A percentile compares a stretch with the other conserved stretches of the same genome.
These are phyloP conservation scores for Urostyla sp. DNA, from an alignment of 73 alveolate species.

Conservation along the genomic window DNA sequence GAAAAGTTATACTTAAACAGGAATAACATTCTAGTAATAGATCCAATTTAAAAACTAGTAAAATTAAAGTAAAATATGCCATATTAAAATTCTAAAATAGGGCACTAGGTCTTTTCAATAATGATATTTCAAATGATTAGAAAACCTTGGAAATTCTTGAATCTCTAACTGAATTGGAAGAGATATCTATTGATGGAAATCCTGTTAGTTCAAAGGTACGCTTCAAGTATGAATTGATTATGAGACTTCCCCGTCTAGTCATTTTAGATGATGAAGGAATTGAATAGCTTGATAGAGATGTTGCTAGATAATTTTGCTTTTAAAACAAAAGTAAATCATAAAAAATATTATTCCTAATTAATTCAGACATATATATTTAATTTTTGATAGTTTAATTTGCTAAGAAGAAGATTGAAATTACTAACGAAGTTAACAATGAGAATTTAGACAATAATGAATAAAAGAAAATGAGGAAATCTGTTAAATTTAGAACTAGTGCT, in stretches of 20 bases:
- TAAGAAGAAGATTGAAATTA: too few species aligned
- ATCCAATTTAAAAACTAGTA: conserved; percentile 49
- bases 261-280: conserved; percentile 56
- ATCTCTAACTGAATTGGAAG: conserved; percentile 27
- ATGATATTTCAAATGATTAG: conserved; percentile 57
- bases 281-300: conserved; percentile 56
- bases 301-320: conserved; percentile 56
- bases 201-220: conserved; percentile 61
- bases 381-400: too few species aligned
- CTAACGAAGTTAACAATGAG: conserved; percentile 5
- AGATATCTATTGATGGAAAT: conserved; percentile 62
- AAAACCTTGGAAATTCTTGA: conserved; percentile 44
- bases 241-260: conserved; percentile 48
- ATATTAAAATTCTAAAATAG: too few species aligned
- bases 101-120: conserved; percentile 51
- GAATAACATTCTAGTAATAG: conserved; percentile 49
- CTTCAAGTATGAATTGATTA: conserved; percentile 51
- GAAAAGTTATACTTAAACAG: conserved; percentile 57
- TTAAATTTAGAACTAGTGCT: conserved; percentile 20
- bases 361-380: too few species aligned
- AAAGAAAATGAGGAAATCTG: conserved; percentile 39
- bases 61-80: conserved; percentile 35
- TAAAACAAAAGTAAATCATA: conserved; percentile 23
- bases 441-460: not conserved
- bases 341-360: too few species aligned